Evolutionary conservation across 352 stramenopile genomes (phyloP).

Genomic region (Peronospora destructor): DNA sequence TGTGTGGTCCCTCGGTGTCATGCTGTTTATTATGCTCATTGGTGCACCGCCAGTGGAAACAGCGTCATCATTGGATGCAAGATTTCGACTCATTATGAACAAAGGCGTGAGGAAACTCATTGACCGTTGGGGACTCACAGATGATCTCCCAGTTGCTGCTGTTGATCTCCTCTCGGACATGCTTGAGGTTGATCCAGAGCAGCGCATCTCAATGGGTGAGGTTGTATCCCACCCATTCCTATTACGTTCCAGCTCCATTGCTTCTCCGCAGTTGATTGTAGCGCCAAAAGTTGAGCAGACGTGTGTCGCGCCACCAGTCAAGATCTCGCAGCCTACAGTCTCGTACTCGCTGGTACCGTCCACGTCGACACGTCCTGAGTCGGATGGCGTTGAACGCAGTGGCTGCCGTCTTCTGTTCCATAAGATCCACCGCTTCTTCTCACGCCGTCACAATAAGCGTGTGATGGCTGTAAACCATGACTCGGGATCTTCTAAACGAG

Average conservation of each 20-base stretch:
- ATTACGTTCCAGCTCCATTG: constrained; percentile 16
- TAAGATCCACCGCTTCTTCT: constrained; percentile 44
- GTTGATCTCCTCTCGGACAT: constrained; percentile 62
- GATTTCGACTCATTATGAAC: constrained; percentile 54
- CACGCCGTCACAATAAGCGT: constrained; percentile 36
- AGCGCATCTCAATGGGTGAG: constrained; percentile 50
- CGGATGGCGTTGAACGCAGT: constrained; percentile 22
- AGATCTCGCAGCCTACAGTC: constrained; percentile 14
- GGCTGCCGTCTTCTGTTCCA: constrained; percentile 30
- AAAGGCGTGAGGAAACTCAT: constrained; percentile 58
- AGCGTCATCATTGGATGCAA: constrained; percentile 45
- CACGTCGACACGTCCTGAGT: constrained; percentile 17
- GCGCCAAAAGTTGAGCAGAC: constrained; percentile 9
- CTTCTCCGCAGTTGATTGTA: constrained; percentile 7
- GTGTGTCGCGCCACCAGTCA: constrained; percentile 8
- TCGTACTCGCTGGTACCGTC: constrained; percentile 20
- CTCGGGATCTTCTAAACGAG: constrained; percentile 17
- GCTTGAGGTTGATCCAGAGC: constrained; percentile 49
- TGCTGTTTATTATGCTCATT: constrained; percentile 82
- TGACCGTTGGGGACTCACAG: constrained; percentile 59
- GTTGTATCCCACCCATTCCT: constrained; percentile 66
- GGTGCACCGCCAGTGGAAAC: constrained; percentile 58
- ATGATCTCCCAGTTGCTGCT: constrained; percentile 38
- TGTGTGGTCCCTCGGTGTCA: constrained; percentile 81
- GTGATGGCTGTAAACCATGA: constrained; percentile 34